Evolutionary conservation across 2,329 filamentous ascomycete genomes (phyloP), one percentile per base, ranked within the genome.

Genomic region (Aspergillus pseudonomiae): DNA sequence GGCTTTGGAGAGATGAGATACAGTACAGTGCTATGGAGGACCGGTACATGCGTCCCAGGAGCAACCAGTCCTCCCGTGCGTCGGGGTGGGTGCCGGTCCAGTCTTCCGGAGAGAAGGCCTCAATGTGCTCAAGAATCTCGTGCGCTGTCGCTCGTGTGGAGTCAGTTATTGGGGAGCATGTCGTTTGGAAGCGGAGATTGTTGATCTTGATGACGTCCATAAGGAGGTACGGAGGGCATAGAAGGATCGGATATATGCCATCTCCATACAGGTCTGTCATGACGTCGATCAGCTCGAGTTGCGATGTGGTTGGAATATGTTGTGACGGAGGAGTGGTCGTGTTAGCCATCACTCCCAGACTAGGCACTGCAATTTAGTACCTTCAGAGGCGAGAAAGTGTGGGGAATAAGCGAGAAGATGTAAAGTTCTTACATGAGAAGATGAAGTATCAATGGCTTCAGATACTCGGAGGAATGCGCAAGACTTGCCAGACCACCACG

Each of bases 41-140:
- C 48, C 46, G 59, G 32, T 64, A 64, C 21, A 64, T 55, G n/a
- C 60, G 60, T 32, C 54, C 62, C 9, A 64, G 55, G 1, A 62
- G 34, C 6, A 54, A 19, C 60, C 59, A 63, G 30, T 59, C 54
- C 2, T 59, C 48, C 11, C 54, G 53, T 1, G 39, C 24, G 32
- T 21, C 4, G 3, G n/a, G 7, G 30, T 28, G 41, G n/a, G 59
- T 48, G 5, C 24, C 32, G 2, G 55, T 34, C 62, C 62, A 62
- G 12, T 59, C 10, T 26, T 59, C 46, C 0, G 59, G 55, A 4
- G 59, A 57, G 41, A 64, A 62, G 12, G 48, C 30, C 11, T 48
- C 43, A 24, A 64, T 62, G 4, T 58, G 39, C n/a, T 59, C 59
- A 3, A 64, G 41, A n/a, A 64, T 39, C 26, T 32, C 24, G 2